Percentiles rank a stretch among this genome's conserved stretches.
Evolutionary conservation across 2,329 filamentous ascomycete species (phyloP).

Genomic region (Colletotrichum tanaceti): DNA sequence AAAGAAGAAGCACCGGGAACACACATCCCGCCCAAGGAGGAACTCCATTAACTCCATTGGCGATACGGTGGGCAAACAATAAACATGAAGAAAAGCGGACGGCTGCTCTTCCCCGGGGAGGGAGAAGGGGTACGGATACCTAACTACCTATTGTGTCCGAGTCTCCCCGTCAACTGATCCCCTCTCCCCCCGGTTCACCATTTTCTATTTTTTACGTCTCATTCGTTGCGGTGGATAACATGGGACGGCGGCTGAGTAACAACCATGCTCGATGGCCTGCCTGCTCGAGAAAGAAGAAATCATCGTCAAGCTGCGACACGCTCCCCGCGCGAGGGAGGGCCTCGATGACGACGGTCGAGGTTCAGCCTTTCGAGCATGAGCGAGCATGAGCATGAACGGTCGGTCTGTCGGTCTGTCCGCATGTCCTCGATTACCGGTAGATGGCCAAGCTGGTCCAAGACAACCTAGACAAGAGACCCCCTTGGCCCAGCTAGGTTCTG

Average conservation of each 20-base stretch:
- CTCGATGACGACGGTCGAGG: neutral
- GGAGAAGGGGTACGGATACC: too few species aligned
- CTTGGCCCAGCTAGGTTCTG: neutral
- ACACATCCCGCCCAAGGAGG: neutral
- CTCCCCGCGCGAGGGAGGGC: neutral
- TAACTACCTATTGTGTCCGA: conserved; percentile 1
- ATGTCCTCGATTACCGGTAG: neutral
- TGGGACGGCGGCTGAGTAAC: conserved; percentile 19
- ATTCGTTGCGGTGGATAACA: neutral
- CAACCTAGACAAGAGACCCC: conserved; percentile 8
- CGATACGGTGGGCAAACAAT: neutral
- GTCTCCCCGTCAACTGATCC: conserved; percentile 3
- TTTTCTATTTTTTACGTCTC: neutral
- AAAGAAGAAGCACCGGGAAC: neutral
- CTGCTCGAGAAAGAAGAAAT: conserved; percentile 3
- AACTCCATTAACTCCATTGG: conserved; percentile 9
- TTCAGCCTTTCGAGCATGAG: neutral
- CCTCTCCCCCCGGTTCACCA: too few species aligned
- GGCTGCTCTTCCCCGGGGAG: neutral
- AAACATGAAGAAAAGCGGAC: conserved; percentile 15
- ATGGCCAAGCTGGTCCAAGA: neutral
- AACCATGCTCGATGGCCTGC: neutral
- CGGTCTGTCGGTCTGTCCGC: too few species aligned
- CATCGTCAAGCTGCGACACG: neutral
- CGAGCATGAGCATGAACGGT: too few species aligned